A percentile compares a stretch with the other conserved stretches of the same genome.
Conservation (phyloP, 2,329 filamentous ascomycete genomes). For the Cercospora sojina region DNA sequence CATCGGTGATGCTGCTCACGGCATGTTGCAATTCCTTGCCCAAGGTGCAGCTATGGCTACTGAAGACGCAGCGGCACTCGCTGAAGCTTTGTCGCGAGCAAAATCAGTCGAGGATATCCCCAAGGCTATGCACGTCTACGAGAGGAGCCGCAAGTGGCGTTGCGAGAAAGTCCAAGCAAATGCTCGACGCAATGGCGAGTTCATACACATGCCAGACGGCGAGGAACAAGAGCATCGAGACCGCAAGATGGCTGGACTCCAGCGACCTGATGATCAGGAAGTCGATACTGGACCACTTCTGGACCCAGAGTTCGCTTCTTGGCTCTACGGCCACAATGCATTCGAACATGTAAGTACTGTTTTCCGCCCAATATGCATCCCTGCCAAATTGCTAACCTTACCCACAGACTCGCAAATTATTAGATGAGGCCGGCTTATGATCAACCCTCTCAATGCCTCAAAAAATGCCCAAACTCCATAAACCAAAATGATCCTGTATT, state of each 20-base stretch:
- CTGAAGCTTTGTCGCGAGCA: not conserved
- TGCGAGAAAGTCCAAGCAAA: slow-evolving; percentile 11
- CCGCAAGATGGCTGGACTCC: slow-evolving; percentile 4
- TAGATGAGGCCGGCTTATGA: not conserved
- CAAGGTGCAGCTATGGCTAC: slow-evolving; percentile 13
- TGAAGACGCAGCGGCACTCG: slow-evolving; percentile 10
- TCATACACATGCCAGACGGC: slow-evolving; percentile 13
- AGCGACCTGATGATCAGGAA: not conserved
- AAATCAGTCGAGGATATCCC: slow-evolving; percentile 1
- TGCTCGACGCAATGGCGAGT: slow-evolving; percentile 11
- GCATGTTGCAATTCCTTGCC: slow-evolving; percentile 11
- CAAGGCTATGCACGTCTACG: not conserved
- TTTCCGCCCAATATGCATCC: too few species aligned
- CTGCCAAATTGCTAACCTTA: not conserved
- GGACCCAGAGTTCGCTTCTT: not conserved
- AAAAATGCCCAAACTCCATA: not conserved
- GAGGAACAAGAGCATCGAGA: slow-evolving; percentile 13
- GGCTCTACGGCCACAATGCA: slow-evolving; percentile 3
- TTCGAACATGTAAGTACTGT: slow-evolving; percentile 9
- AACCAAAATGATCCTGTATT: too few species aligned
- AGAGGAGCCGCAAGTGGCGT: slow-evolving; percentile 12
- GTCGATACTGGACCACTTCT: slow-evolving; percentile 10
- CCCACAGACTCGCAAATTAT: not conserved
- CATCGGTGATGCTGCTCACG: slow-evolving; percentile 10
- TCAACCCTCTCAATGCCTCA: not conserved